Evolutionary conservation across 2,329 filamentous ascomycete genomes (phyloP).

Genomic region (Paraconiothyrium brasiliense): DNA sequence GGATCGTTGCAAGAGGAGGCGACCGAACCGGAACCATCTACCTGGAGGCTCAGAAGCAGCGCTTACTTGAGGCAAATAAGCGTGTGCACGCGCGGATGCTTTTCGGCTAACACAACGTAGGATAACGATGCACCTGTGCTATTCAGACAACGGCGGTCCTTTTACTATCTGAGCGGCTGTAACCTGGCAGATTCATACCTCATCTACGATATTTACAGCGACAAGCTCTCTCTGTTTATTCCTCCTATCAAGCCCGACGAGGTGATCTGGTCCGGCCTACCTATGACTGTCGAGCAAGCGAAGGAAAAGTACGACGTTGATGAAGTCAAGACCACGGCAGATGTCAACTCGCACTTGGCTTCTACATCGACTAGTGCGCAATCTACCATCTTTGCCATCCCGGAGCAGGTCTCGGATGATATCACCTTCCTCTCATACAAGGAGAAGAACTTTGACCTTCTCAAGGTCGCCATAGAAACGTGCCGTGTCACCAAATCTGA

Average conservation of each 20-base stretch:
- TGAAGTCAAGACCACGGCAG: slow-evolving; percentile 74
- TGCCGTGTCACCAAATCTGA: slow-evolving; percentile 83
- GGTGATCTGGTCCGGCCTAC: slow-evolving; percentile 93
- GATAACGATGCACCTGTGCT: slow-evolving; percentile 86
- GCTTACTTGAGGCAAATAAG: slow-evolving; percentile 71
- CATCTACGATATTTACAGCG: slow-evolving; percentile 79
- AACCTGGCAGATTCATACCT: slow-evolving; percentile 81
- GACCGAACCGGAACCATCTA: slow-evolving; percentile 79
- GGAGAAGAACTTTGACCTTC: slow-evolving; percentile 65
- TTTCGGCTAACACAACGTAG: slow-evolving; percentile 34
- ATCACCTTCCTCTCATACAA: slow-evolving; percentile 77
- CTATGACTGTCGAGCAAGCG: slow-evolving; percentile 79
- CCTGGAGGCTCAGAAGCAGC: slow-evolving; percentile 83
- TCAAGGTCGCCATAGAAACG: slow-evolving; percentile 76
- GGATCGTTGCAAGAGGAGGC: slow-evolving; percentile 73
- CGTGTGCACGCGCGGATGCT: not conserved
- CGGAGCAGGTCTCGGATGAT: slow-evolving; percentile 76
- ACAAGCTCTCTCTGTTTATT: slow-evolving; percentile 86
- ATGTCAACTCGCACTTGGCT: slow-evolving; percentile 78
- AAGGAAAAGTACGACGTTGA: slow-evolving; percentile 73
- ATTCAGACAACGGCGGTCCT: slow-evolving; percentile 89
- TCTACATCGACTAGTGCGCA: slow-evolving; percentile 59
- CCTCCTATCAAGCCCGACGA: slow-evolving; percentile 86
- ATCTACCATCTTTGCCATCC: slow-evolving; percentile 76
- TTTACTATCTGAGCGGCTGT: slow-evolving; percentile 94